Conservation (phyloP, 2,329 filamentous ascomycete species). For the Bipolaris oryzae region DNA sequence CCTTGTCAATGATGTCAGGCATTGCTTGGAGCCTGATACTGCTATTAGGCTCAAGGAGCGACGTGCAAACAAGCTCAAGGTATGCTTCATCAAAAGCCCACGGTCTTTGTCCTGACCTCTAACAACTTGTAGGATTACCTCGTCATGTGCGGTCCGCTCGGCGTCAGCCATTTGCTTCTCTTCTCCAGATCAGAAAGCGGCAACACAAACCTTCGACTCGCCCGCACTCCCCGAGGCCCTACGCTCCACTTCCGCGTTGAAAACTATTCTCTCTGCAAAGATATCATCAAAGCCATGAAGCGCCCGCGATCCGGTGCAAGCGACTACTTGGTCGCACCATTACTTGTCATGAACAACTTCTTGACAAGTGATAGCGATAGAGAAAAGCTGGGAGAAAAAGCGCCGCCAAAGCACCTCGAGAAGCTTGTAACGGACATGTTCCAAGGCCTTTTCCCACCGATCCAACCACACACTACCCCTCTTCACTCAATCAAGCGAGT, state of each 20-base stretch:
- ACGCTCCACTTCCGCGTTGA: slow-evolving; percentile 94
- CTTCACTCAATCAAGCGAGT: slow-evolving; percentile 92
- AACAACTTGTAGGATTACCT: slow-evolving; percentile 92
- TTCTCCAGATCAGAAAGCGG: slow-evolving; percentile 89
- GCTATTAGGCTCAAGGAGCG: slow-evolving; percentile 78
- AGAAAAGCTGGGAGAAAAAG: slow-evolving; percentile 53
- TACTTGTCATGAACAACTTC: slow-evolving; percentile 99
- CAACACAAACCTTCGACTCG: slow-evolving; percentile 90
- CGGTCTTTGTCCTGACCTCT: slow-evolving; percentile 68
- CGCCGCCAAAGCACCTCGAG: slow-evolving; percentile 93
- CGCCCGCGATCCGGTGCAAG: slow-evolving; percentile 78
- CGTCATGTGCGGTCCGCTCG: slow-evolving; percentile 92
- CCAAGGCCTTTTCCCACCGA: slow-evolving; percentile 93
- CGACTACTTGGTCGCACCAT: slow-evolving; percentile 81
- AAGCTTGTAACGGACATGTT: slow-evolving; percentile 91
- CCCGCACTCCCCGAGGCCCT: slow-evolving; percentile 85
- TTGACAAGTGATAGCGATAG: slow-evolving; percentile 61
- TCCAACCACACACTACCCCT: slow-evolving; percentile 88
- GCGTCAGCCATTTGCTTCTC: slow-evolving; percentile 88
- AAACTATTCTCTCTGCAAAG: slow-evolving; percentile 91
- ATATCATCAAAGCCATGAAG: slow-evolving; percentile 82
- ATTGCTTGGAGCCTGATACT: slow-evolving; percentile 95
- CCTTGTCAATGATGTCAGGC: slow-evolving; percentile 86
- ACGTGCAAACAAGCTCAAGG: slow-evolving; percentile 17
- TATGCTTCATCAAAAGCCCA: background rate